Conservation (phyloP, 140 eudicot genomes). For the Artemisia princeps region DNA sequence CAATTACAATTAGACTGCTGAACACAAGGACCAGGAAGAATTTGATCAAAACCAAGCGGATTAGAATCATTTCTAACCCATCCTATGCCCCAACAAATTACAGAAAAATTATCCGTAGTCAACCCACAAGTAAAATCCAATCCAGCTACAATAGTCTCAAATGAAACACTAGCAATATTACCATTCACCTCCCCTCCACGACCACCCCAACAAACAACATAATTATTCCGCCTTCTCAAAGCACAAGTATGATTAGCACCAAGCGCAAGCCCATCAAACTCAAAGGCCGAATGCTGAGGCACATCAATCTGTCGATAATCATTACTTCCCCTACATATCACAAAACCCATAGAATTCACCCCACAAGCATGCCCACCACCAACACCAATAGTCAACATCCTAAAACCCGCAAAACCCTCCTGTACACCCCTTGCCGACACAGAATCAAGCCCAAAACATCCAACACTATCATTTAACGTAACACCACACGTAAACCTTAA, state of each 20-base stretch:
- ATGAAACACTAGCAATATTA: slow-evolving; percentile 23
- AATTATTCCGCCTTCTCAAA: slow-evolving; percentile 27
- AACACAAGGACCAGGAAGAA: slow-evolving; percentile 63
- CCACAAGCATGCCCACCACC: slow-evolving; percentile 56
- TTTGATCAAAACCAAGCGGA: slow-evolving; percentile 23
- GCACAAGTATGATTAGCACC: slow-evolving; percentile 51
- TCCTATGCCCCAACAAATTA: slow-evolving; percentile 55
- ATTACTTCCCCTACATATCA: slow-evolving; percentile 44
- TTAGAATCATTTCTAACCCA: slow-evolving; percentile 25
- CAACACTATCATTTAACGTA: slow-evolving; percentile 5
- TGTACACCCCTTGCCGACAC: slow-evolving; percentile 21
- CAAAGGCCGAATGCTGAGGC: slow-evolving; percentile 31
- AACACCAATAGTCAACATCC: slow-evolving; percentile 30
- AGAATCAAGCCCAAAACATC: slow-evolving; percentile 36
- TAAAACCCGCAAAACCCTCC: slow-evolving; percentile 25
- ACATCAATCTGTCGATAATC: slow-evolving; percentile 32
- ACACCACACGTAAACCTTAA: slow-evolving; percentile 41
- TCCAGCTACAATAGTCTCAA: slow-evolving; percentile 44
- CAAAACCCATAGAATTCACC: slow-evolving; percentile 26
- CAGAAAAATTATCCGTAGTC: slow-evolving; percentile 35
- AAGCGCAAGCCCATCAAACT: slow-evolving; percentile 33
- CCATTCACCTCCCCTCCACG: slow-evolving; percentile 17
- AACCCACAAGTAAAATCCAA: slow-evolving; percentile 49
- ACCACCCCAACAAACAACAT: slow-evolving; percentile 54
- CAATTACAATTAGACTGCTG: slow-evolving; percentile 32